Evolutionary conservation across 2,329 filamentous ascomycete genomes (phyloP).

Genomic region (Penicillium paneum): DNA sequence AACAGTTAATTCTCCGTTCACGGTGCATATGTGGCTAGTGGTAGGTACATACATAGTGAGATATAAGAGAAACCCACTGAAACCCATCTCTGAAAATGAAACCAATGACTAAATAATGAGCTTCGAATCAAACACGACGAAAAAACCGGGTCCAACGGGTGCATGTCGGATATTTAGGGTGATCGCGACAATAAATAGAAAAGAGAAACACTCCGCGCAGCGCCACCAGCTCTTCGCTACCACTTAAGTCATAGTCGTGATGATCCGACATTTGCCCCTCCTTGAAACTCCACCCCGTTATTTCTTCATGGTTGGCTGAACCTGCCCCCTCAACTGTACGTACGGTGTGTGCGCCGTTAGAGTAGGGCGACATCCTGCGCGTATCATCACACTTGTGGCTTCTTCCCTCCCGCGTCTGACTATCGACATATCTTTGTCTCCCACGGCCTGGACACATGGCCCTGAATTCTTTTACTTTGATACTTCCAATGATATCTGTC

Average conservation of each 20-base stretch:
- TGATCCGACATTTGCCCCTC: slow-evolving; percentile 19
- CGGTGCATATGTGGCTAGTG: neutral
- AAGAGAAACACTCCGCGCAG: slow-evolving; percentile 2
- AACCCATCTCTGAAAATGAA: neutral
- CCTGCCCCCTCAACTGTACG: neutral
- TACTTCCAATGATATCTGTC: neutral
- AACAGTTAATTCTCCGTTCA: neutral
- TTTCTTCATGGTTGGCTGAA: neutral
- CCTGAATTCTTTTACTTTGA: neutral
- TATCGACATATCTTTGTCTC: no score
- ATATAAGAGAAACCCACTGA: neutral
- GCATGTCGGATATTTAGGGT: slow-evolving; percentile 20
- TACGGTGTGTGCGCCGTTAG: neutral
- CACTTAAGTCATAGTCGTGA: slow-evolving; percentile 21
- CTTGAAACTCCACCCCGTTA: slow-evolving; percentile 4
- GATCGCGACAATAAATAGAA: slow-evolving; percentile 16
- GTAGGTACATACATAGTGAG: neutral
- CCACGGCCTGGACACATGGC: neutral
- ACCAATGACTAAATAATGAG: neutral
- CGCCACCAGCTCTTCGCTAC: slow-evolving; percentile 13
- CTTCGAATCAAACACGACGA: neutral
- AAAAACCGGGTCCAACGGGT: slow-evolving; percentile 12
- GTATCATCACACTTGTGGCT: neutral
- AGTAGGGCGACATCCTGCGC: neutral
- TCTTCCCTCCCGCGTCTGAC: neutral